These are phyloP conservation scores for Tephrocybe rancida DNA, from an alignment of 768 basidiomycete genomes.

Conservation along the genomic window DNA sequence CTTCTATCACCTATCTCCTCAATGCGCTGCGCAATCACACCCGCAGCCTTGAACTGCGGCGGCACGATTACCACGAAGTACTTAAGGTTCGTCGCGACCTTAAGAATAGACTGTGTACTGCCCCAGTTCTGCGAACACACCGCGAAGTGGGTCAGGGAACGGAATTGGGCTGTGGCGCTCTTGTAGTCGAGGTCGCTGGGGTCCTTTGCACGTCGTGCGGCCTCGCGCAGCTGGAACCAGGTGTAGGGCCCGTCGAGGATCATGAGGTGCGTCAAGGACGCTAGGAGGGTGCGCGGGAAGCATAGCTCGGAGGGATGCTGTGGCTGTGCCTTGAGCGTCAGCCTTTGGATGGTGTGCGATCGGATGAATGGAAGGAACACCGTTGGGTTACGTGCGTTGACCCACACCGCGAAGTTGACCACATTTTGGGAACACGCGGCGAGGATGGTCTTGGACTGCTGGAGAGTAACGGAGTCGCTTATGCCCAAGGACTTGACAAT, in stretches of 20 bases:
- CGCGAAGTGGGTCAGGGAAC: slow-evolving; percentile 23
- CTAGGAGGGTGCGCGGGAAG: slow-evolving; percentile 21
- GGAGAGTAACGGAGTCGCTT: slow-evolving; percentile 19
- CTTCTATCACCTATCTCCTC: slow-evolving; percentile 21
- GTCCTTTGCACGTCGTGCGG: slow-evolving; percentile 11
- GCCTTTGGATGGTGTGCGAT: slow-evolving; percentile 11
- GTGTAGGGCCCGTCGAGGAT: slow-evolving; percentile 22
- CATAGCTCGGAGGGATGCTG: slow-evolving; percentile 19
- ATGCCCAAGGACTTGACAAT: slow-evolving; percentile 16
- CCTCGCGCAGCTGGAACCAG: slow-evolving; percentile 23
- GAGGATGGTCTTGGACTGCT: slow-evolving; percentile 21
- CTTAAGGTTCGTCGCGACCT: slow-evolving; percentile 18
- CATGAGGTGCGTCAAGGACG: slow-evolving; percentile 26
- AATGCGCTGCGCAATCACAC: slow-evolving; percentile 18
- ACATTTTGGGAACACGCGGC: slow-evolving; percentile 16
- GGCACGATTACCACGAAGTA: slow-evolving; percentile 23
- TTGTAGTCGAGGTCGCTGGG: slow-evolving; percentile 3
- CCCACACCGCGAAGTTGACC: slow-evolving; percentile 19
- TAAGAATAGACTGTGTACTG: slow-evolving; percentile 18
- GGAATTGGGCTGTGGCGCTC: slow-evolving; percentile 10
- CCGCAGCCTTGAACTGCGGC: slow-evolving; percentile 12
- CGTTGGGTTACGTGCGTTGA: slow-evolving; percentile 17
- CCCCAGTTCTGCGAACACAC: slow-evolving; percentile 25
- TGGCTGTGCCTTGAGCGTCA: slow-evolving; percentile 14
- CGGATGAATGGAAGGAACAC: slow-evolving; percentile 21